Evolutionary conservation across 1,284 basidiomycete species (phyloP).

Genomic region (Apiotrichum gamsii): DNA sequence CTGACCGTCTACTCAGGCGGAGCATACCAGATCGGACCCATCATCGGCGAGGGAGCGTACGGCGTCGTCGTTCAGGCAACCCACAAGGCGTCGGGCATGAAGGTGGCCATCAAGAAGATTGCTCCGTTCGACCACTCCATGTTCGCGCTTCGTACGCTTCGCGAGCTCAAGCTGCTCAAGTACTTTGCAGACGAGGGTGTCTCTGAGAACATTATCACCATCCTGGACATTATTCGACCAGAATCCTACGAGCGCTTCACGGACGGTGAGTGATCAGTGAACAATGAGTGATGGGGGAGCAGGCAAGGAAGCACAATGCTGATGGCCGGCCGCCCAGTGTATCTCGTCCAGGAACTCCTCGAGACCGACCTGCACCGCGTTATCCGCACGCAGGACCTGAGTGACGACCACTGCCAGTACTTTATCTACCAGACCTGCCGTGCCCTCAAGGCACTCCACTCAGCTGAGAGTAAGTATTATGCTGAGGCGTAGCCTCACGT

Average conservation of each 20-base stretch:
- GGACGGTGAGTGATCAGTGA: constrained; percentile 60
- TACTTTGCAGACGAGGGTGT: constrained; percentile 85
- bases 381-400: constrained; percentile 69
- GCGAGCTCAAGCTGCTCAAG: constrained; percentile 83
- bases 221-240: constrained; percentile 89
- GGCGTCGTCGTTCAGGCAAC: constrained; percentile 75
- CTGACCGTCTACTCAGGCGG: no score
- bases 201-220: constrained; percentile 83
- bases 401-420: constrained; percentile 90
- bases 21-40: constrained; percentile 82
- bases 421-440: constrained; percentile 84
- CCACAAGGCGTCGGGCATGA: constrained; percentile 69
- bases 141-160: constrained; percentile 79
- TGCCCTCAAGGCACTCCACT: constrained; percentile 86
- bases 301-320: no score
- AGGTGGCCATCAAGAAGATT: constrained; percentile 87
- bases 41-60: constrained; percentile 79
- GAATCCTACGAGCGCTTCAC: constrained; percentile 83
- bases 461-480: constrained; percentile 63
- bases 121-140: constrained; percentile 87
- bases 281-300: no score
- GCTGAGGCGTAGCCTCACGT: no score
- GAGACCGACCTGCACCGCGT: constrained; percentile 71
- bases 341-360: constrained; percentile 71
- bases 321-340: constrained; percentile 32